Evolutionary conservation across 805 yeast species (phyloP), one percentile per base, ranked within the genome.

Genomic region (Sugiyamaella smithiae): DNA sequence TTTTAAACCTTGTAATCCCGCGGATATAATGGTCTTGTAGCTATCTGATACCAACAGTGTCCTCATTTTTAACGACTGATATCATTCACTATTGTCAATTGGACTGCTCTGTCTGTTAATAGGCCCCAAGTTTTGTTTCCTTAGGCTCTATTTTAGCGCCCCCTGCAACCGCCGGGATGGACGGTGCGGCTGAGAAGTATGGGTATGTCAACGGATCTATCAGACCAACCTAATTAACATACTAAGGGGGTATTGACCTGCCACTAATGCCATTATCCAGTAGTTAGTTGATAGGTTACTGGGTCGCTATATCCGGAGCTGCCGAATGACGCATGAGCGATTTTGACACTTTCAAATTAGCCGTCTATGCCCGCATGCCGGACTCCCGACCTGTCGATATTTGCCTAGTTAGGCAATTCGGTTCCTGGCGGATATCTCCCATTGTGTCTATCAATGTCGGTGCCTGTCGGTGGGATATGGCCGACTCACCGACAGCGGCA

Each of bases 381-480:
- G 38, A 35, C 9, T 19, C 8, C 38, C 38, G 38, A 14, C 38
- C 20, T 35, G 38, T 19, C 38, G 38, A 19, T 19, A 35, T 14
- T 35, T 35, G 5, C 38, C 38, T 4, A 5, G 16, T 35, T 35
- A 16, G 8, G 38, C 16, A 16, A 14, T 14, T 35, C 38, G 38
- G 38, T 35, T 35, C 38, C 38, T 35, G 38, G 20, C 20, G 38
- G 38, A 19, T 20, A 7, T 7, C 9, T 26, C 11, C 29, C 7
- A 26, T 11, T 26, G 11, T 35, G 16, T 12, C 22, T 12, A 12
- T 19, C 22, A 14, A 14, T 19, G 20, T 16, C 20, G 19, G 38
- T 19, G 22, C 29, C 11, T 35, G 33, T 29, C 33, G 33, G 22
- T 35, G 22, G 3, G 16, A 35, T 35, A 4, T 5, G 12, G 22